Base-by-base conservation (phyloP, 2,329 filamentous ascomycete genomes). In the Hymenoscyphus linearis region DNA sequence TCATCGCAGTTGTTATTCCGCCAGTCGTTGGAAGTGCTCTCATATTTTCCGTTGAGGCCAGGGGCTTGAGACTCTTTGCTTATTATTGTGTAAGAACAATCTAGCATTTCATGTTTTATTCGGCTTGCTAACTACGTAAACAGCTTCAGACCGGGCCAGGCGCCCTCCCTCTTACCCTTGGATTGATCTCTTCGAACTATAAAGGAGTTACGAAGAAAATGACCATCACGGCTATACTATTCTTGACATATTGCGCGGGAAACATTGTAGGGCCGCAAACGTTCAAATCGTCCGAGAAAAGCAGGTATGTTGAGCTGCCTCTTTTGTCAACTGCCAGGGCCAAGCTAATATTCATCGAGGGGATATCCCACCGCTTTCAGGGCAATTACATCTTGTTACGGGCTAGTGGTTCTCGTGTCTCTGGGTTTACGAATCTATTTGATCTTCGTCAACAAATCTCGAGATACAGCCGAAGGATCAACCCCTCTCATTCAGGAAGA, bases 391-490 rank as follows among this genome's bases (percentile, higher is more conserved):
- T 65, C 69, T 27, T 71, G 68, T 35, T 68, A 70, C 35, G 64
- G 64, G 9, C 52, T 66, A 18, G 65, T 63, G 18, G 52, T 61
- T 2, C 31, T 68, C 22, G 55, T 65, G 2, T 59, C 62, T 7
- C 26, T 71, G 68, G 36, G 52, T 18, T 55, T 71, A 10, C 62
- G 68, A 22, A 35, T 66, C 4, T 69, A 71, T 58, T 55, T 70
- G 26, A 64, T 55, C 2, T 65, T 62, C 27, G 63, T 65, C 18
- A 71, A 70, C 35, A 66, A 64, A 34, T 57, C 52, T 53, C 74
- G 81, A 27, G 72, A 74, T 47, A 79, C 78, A 4, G 79, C 76
- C 60, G 74, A 77, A 2, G 76, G 76, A 18, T 71, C 73, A 69
- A 66, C 65, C 7, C 59, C 62, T 0, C 67, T 66, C 1, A 64